A percentile compares a stretch with the other conserved stretches of the same genome.
Evolutionary conservation across 2,329 filamentous ascomycete genomes (phyloP).

Genomic region (Colletotrichum camelliae): DNA sequence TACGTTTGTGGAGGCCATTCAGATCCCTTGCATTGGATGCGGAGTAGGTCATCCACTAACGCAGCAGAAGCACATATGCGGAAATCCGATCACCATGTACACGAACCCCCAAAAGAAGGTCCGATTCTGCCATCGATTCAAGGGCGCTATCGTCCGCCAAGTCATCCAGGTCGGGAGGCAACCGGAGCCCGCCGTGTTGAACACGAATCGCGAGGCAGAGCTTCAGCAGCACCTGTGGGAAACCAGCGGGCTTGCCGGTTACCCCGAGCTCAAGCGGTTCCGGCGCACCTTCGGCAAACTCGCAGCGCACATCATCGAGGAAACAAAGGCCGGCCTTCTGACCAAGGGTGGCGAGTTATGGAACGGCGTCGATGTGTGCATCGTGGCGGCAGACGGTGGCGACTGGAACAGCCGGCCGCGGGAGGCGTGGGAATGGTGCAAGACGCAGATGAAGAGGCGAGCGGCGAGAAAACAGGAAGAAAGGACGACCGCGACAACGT

Average conservation of each 20-base stretch:
- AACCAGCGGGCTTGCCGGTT: background rate
- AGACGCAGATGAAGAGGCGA: background rate
- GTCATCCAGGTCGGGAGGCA: background rate
- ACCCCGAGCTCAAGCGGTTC: background rate
- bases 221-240: background rate
- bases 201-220: background rate
- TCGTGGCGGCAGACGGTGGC: background rate
- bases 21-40: background rate
- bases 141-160: background rate
- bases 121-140: background rate
- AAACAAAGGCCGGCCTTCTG: background rate
- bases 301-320: background rate
- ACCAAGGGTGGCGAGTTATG: background rate
- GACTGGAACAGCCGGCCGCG: background rate
- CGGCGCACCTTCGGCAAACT: background rate
- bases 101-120: background rate
- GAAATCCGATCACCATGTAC: background rate
- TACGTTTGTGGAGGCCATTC: background rate
- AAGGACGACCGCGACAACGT: background rate
- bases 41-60: background rate
- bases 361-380: background rate
- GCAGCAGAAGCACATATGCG: background rate
- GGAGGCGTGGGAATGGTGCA: background rate
- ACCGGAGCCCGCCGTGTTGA: background rate
- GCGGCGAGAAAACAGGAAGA: background rate